Evolutionary conservation across 179 eudicot species (phyloP).

Genomic region (Silene coronaria): DNA sequence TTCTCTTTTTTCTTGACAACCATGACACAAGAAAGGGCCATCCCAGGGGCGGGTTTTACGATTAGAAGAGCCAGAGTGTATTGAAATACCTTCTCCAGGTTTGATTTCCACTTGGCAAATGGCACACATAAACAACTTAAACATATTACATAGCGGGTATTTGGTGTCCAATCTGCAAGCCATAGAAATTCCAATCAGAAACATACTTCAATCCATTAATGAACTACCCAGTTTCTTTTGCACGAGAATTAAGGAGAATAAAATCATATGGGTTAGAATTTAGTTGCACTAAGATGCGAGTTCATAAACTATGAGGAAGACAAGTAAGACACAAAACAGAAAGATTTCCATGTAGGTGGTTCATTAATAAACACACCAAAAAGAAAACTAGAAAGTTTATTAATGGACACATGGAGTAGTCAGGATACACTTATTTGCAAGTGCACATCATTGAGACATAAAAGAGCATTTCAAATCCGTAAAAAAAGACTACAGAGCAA

Average conservation of each 20-base stretch:
- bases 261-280: neutral
- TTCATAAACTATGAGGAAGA: no score
- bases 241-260: neutral
- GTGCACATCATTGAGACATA: neutral
- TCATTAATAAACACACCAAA: neutral
- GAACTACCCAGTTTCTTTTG: neutral
- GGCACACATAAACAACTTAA: constrained; percentile 89
- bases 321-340: neutral
- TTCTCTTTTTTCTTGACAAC: constrained; percentile 91
- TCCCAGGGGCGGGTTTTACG: constrained; percentile 83
- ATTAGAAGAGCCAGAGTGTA: constrained; percentile 51
- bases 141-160: constrained; percentile 91
- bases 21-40: constrained; percentile 89
- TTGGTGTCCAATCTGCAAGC: constrained; percentile 73
- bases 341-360: neutral
- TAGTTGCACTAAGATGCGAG: neutral
- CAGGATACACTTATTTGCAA: neutral
- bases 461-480: neutral
- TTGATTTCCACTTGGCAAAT: constrained; percentile 87
- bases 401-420: neutral
- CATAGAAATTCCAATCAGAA: constrained; percentile 11
- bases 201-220: neutral
- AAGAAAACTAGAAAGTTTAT: no score
- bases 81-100: constrained; percentile 89
- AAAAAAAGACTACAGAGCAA: neutral